Percentiles rank a stretch among this genome's conserved stretches.
Conservation (phyloP, 2,329 filamentous ascomycete genomes). For the Lasiodiplodia sp. region DNA sequence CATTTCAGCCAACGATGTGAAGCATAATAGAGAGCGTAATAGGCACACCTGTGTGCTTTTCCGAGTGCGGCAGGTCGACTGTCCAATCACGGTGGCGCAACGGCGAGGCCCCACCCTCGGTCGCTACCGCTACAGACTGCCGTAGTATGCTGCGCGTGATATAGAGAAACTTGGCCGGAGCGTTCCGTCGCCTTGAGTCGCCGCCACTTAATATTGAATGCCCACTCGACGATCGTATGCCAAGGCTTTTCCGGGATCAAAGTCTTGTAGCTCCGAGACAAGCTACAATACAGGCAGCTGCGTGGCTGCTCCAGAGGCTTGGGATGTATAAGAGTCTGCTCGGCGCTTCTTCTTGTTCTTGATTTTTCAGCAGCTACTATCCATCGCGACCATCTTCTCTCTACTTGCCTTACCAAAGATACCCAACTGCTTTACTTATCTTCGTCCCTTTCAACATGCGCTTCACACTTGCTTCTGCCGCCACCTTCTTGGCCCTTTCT, state of each 20-base stretch:
- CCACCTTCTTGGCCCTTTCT: neutral
- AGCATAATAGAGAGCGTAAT: neutral
- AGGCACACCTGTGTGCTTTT: neutral
- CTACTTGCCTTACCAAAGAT: neutral
- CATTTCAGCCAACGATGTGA: neutral
- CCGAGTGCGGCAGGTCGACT: slow-evolving; percentile 7
- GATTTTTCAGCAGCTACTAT: neutral
- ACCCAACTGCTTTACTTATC: neutral
- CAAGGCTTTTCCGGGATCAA: slow-evolving; percentile 2
- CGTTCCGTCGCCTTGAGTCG: slow-evolving; percentile 19
- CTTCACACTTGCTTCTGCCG: neutral
- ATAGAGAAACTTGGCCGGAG: neutral
- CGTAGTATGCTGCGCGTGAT: slow-evolving; percentile 17
- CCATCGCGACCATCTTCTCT: neutral
- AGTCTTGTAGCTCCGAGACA: neutral
- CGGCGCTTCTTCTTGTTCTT: neutral
- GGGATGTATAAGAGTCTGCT: neutral
- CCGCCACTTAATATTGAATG: slow-evolving; percentile 1
- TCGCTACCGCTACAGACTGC: slow-evolving; percentile 7
- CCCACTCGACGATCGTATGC: neutral
- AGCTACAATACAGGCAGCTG: neutral
- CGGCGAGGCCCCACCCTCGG: neutral
- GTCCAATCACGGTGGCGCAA: neutral
- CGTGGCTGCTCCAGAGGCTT: neutral
- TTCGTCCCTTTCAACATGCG: neutral